Evolutionary conservation across 129 eudicot genomes (phyloP).

Genomic region (Scalesia atractyloides): DNA sequence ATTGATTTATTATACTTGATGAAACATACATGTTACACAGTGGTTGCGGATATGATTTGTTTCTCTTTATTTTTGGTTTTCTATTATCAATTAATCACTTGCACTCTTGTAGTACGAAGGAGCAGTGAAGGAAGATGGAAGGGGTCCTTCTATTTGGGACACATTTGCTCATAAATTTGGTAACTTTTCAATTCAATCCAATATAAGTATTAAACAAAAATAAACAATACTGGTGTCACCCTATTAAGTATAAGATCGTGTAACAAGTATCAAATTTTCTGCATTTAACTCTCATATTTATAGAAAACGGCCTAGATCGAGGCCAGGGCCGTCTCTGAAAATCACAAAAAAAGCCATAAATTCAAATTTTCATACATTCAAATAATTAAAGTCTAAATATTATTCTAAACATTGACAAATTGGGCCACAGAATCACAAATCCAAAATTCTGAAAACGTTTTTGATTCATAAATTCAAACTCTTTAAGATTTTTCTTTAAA

Average conservation of each 20-base stretch:
- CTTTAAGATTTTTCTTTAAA: too few relatives aligned
- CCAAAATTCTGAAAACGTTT: too few relatives aligned
- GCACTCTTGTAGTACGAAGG: constrained; percentile 80
- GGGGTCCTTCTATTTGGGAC: constrained; percentile 87
- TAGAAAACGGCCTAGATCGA: too few relatives aligned
- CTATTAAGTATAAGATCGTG: neutral
- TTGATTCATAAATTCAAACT: too few relatives aligned
- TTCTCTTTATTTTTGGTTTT: neutral
- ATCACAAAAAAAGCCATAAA: too few relatives aligned
- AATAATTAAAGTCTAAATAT: too few relatives aligned
- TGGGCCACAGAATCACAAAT: too few relatives aligned
- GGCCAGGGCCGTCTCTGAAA: too few relatives aligned
- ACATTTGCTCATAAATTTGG: constrained; percentile 83
- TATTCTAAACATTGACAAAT: too few relatives aligned
- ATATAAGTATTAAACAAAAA: neutral
- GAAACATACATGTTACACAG: neutral
- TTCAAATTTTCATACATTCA: too few relatives aligned
- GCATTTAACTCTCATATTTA: too few relatives aligned
- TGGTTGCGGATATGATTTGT: neutral
- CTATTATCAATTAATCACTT: neutral
- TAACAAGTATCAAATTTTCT: too few relatives aligned
- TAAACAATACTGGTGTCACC: neutral
- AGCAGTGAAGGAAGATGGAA: constrained; percentile 95
- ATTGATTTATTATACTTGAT: neutral
- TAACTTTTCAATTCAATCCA: constrained; percentile 23